Percentiles rank a stretch among this genome's conserved stretches.
phyloP scores from a whole-genome alignment of 1,284 basidiomycete genomes.

The Takashimella tepidaria region DNA sequence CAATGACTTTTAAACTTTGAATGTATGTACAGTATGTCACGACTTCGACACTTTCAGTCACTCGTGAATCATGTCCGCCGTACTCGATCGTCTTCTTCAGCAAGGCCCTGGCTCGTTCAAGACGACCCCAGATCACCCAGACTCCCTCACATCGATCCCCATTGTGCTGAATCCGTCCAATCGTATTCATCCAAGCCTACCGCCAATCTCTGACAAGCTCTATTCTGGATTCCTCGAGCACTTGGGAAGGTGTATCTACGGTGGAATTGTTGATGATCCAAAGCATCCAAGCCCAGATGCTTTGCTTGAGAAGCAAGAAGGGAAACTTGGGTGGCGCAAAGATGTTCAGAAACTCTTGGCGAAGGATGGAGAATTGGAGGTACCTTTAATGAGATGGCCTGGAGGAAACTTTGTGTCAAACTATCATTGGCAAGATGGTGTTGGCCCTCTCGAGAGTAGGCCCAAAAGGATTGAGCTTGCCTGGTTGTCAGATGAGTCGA shows the following conservation, averaged over 20 bases:
- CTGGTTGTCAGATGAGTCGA: slow-evolving; percentile 59
- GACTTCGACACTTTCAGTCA: too few relatives aligned
- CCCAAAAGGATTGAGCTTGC: slow-evolving; percentile 57
- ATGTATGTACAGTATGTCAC: too few relatives aligned
- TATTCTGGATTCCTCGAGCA: slow-evolving; percentile 61
- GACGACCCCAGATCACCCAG: slow-evolving; percentile 19
- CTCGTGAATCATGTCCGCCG: background rate
- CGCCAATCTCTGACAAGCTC: slow-evolving; percentile 31
- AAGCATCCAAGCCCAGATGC: slow-evolving; percentile 37
- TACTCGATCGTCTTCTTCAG: background rate
- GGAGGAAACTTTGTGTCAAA: slow-evolving; percentile 53
- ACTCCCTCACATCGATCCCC: slow-evolving; percentile 13
- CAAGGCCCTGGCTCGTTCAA: slow-evolving; percentile 2
- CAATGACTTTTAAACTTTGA: too few relatives aligned
- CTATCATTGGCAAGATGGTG: slow-evolving; percentile 62
- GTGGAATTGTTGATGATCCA: slow-evolving; percentile 54
- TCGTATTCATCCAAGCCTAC: slow-evolving; percentile 21
- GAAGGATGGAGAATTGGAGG: slow-evolving; percentile 51
- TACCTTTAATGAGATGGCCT: slow-evolving; percentile 59
- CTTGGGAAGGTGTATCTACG: slow-evolving; percentile 58
- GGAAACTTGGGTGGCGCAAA: slow-evolving; percentile 53
- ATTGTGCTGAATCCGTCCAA: slow-evolving; percentile 20
- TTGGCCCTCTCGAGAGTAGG: slow-evolving; percentile 54
- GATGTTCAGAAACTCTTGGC: slow-evolving; percentile 56
- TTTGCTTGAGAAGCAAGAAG: slow-evolving; percentile 30